Evolutionary conservation across 202 grass and related monocot genomes (phyloP), one percentile per base, ranked within the genome.

Genomic region (Digitaria exilis): DNA sequence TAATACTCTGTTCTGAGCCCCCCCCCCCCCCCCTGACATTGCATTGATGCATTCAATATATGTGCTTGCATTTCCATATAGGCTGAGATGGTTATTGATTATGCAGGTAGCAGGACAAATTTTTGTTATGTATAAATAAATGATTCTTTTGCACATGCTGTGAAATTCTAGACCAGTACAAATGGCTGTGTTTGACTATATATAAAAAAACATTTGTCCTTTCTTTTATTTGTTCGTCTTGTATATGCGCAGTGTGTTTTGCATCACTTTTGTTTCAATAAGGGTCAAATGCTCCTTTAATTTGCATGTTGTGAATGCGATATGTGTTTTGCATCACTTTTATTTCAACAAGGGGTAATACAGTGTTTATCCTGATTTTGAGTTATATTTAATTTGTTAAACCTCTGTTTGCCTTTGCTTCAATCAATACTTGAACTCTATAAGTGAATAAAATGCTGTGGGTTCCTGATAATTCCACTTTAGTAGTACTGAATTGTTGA

Each of bases 1-100:
- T 83, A 88, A 77, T 71, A 71, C 44, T 26, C 45, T 60, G 35
- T 14, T 29, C 63, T 77, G 61, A 69, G 37, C 0, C n/a, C n/a
- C n/a, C n/a, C n/a, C n/a, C n/a, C n/a, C n/a, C n/a, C n/a, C 37
- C 28, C 9, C 52, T 24, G 77, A 52, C 11, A 54, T 49, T 44
- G 32, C 2, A 82, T 55, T 52, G 19, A 62, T 69, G 18, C 26
- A 39, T 82, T 69, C 21, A 30, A 77, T 49, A 54, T 64, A 45
- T 71, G 30, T 24, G 8, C 39, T 48, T 80, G 31, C 45, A 82
- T 69, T 70, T 52, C 5, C 11, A 7, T 82, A 82, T 21, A 71
- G 52, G 0, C 52, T 31, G 16, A 26, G 7, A 18, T 77, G 18
- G 43, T 87, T 63, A 43, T 0, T 71, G 29, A 1, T 62, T 82